Evolutionary conservation across 768 basidiomycete species (phyloP).

Genomic region (Lactarius sanguifluus): DNA sequence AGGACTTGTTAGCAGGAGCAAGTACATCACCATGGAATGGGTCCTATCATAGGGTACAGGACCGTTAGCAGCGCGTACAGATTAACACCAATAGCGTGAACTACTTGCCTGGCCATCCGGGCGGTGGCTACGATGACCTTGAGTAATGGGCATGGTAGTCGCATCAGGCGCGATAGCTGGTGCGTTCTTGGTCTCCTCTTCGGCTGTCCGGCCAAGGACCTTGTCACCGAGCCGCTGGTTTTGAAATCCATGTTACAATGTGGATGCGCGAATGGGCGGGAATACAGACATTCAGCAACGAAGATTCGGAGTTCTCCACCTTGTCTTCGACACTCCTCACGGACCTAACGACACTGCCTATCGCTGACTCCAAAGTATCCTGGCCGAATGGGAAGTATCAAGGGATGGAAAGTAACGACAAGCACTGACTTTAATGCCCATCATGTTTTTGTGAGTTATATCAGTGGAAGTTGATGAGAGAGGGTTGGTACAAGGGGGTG

Average conservation of each 20-base stretch:
- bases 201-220: constrained; percentile 13
- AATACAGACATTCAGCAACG: constrained; percentile 2
- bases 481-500: background rate
- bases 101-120: constrained; percentile 13
- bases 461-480: background rate
- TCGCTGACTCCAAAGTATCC: background rate
- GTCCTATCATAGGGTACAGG: constrained; percentile 14
- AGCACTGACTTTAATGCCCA: constrained; percentile 8
- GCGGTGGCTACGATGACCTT: constrained; percentile 14
- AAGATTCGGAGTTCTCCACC: background rate
- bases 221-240: constrained; percentile 11
- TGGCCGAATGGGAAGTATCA: background rate
- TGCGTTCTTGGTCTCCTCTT: background rate
- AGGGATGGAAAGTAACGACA: too few relatives aligned
- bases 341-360: background rate
- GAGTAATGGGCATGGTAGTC: background rate
- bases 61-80: background rate
- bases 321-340: too few relatives aligned
- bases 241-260: background rate
- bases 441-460: constrained; percentile 7
- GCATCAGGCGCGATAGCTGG: constrained; percentile 3
- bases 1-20: background rate
- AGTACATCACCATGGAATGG: background rate
- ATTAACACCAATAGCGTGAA: too few relatives aligned
- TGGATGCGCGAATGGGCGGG: background rate